Evolutionary conservation across 306 rosid genomes (phyloP).

Genomic region (Casuarina cunninghamiana): DNA sequence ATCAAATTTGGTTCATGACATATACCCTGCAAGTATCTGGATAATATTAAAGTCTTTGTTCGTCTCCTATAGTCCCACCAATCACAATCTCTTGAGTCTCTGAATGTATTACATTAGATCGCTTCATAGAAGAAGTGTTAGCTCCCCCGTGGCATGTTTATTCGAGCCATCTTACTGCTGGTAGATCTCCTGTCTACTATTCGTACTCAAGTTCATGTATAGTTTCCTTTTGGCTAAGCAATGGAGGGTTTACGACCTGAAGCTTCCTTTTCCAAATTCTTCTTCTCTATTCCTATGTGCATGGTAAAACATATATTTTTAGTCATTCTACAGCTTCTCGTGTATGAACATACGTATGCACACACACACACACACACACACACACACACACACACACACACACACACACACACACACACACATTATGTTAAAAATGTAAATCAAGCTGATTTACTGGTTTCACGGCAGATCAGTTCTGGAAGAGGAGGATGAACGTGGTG

Average conservation of each 20-base stretch:
- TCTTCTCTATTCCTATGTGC: neutral
- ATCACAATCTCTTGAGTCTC: neutral
- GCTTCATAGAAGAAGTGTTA: neutral
- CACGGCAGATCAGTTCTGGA: conserved; percentile 90
- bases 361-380: too few species aligned
- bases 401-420: too few species aligned
- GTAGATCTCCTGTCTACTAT: neutral
- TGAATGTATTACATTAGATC: neutral
- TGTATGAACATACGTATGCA: neutral
- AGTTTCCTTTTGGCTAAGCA: conserved; percentile 3
- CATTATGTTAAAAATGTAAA: conserved; percentile 5
- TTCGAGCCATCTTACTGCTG: neutral
- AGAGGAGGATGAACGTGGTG: conserved; percentile 96
- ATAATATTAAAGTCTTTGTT: neutral
- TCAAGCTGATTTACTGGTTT: conserved; percentile 36
- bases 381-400: too few species aligned
- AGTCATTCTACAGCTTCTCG: neutral
- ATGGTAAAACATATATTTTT: neutral
- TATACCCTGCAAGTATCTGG: neutral
- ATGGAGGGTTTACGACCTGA: neutral
- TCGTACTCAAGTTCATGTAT: neutral
- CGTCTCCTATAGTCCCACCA: neutral
- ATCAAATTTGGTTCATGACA: conserved; percentile 1
- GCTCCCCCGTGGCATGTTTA: neutral
- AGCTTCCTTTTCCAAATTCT: neutral